Evolutionary conservation across 2,329 filamentous ascomycete species (phyloP), one percentile per base, ranked within the genome.

Genomic region (Alternaria sp.): DNA sequence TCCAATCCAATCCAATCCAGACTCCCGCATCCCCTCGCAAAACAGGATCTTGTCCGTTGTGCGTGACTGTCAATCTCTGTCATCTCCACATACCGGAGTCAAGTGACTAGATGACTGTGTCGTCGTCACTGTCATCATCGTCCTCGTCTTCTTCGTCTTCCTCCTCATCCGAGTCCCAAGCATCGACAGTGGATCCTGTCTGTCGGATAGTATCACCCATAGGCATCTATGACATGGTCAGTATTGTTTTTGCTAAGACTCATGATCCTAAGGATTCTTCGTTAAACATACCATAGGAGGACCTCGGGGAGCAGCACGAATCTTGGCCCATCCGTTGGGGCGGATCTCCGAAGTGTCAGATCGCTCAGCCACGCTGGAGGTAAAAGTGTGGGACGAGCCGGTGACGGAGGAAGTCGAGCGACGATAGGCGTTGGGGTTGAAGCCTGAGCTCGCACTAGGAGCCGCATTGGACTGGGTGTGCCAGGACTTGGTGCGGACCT

Each of bases 131-230:
- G 51, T 84, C 77, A 26, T 72, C 65, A 40, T 69, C 67, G 21
- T 79, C 81, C 9, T 81, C 80, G 43, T 86, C 81, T 26, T 85
- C 84, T 1, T 80, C 71, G 76, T 82, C 26, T 77, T 81, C 26
- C 75, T 81, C 36, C 75, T 81, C 36, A 11, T 63, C 61, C 15
- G 57, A 66, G 23, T 75, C 71, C 59, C 61, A 65, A 1, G 52
- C 49, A 23, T 61, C 59, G 9, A 60, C 50, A 17, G 46, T 3
- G 4, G 63, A 50, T 3, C 47, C 57, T 10, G 30, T 26, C 15
- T 65, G 56, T 15, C 32, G 57, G 21, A 28, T n/a, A 10, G 30
- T 28, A 28, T 71, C 64, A 10, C 65, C 64, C 30, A 59, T 58
- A 12, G 67, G 61, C 21, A 59, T 57, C 67, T 70, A 44, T 28